Conservation (phyloP, 1,284 basidiomycete species). For the Phlebopus sp. region DNA sequence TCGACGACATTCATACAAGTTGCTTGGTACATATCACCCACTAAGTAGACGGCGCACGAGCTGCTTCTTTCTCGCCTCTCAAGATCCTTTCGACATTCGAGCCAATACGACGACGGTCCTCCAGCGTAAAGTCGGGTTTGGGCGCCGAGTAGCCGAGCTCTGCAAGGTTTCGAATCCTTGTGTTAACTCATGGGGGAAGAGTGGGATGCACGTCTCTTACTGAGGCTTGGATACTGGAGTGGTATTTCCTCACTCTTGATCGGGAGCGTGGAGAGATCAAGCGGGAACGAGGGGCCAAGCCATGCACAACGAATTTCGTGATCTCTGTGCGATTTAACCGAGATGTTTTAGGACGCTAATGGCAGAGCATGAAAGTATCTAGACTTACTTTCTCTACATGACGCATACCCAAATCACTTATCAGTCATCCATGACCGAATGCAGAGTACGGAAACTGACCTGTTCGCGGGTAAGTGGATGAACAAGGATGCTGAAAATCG, state of each 20-base stretch:
- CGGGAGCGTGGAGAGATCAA: constrained; percentile 58
- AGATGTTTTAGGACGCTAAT: background rate
- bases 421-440: background rate
- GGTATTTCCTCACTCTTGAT: constrained; percentile 51
- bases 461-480: constrained; percentile 69
- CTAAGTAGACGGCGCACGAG: constrained; percentile 41
- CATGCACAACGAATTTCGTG: constrained; percentile 66
- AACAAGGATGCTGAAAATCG: constrained; percentile 51
- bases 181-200: background rate
- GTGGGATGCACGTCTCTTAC: constrained; percentile 37
- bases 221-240: constrained; percentile 66
- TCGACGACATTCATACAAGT: background rate
- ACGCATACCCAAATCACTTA: background rate
- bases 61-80: constrained; percentile 51
- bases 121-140: constrained; percentile 39
- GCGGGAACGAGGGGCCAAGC: constrained; percentile 66
- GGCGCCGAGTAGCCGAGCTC: constrained; percentile 54
- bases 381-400: constrained; percentile 39
- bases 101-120: constrained; percentile 48
- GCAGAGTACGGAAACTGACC: constrained; percentile 36
- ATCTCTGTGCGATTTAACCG: constrained; percentile 38
- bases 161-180: constrained; percentile 22
- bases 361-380: background rate
- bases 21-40: background rate
- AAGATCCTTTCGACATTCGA: constrained; percentile 48